Evolutionary conservation across 371 early-diverging fungal species (phyloP), one percentile per base, ranked within the genome.

Genomic region (Mucor saturninus): DNA sequence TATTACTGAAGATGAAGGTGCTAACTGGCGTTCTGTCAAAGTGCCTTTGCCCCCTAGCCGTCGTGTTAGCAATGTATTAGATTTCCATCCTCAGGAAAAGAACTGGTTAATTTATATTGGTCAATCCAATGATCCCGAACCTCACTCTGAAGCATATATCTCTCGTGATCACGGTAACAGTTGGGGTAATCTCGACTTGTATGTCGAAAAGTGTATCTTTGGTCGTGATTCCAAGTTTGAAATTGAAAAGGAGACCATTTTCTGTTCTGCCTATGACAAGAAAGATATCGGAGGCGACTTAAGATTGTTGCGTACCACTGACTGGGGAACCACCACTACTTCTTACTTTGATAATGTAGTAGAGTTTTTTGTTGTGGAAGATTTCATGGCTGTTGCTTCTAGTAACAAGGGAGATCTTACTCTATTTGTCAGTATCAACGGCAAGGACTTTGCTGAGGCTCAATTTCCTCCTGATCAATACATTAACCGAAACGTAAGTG

Each of bases 141-240:
- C 88, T 71, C 85, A 86, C 73, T 81, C 93, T 26, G 82, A 83
- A 71, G 85, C 83, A 11, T 93, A 80, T 65, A 74, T 86, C 48
- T 88, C 93, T 14, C 71, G 77, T 26, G 83, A 95, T 62, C 81
- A 89, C 62, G 96, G 96, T 26, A 67, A 74, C 35, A 70, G 63
- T 21, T 98, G 96, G 97, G 75, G 73, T 0, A 63, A 75, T 31
- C 61, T 98, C 32, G 89, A 91, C 21, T 88, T 92, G 9, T 94
- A 91, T 77, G 94, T 90, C 14, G 86, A 89, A 38, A 92, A 94
- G 65, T 97, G 97, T 75, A 83, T 89, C 38, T 98, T 94, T 85
- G 93, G 91, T 9, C 86, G 84, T 26, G 89, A 88, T 54, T 73
- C 78, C 28, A 70, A 84, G 48, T 91, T 91, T 32, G 69, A 79